Conservation (phyloP, 805 yeast genomes). For the Millerago galiae region DNA sequence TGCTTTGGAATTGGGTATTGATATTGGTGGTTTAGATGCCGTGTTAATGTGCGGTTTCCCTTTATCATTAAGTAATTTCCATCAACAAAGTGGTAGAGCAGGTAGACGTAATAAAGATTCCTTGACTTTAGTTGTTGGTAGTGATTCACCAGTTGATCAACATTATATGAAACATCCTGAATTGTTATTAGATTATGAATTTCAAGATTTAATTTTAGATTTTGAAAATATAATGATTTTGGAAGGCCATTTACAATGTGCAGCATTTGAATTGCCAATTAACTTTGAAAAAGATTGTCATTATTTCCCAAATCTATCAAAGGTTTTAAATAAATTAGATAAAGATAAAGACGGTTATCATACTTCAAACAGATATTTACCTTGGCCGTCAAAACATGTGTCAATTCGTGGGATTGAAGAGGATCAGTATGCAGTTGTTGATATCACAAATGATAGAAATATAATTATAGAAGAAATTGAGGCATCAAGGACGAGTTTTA, state of each 20-base stretch:
- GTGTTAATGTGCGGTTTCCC: conserved; percentile 95
- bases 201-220: conserved; percentile 54
- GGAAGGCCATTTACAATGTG: conserved; percentile 89
- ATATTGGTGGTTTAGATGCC: conserved; percentile 87
- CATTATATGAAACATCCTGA: conserved; percentile 69
- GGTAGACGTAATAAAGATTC: conserved; percentile 87
- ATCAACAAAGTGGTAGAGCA: conserved; percentile 96
- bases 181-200: conserved; percentile 44
- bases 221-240: conserved; percentile 55
- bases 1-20: conserved; percentile 93
- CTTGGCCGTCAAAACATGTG: conserved; percentile 76
- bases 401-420: conserved; percentile 81
- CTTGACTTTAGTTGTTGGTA: conserved; percentile 76
- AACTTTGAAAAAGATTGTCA: conserved; percentile 40
- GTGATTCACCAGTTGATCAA: conserved; percentile 80
- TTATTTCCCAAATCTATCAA: conserved; percentile 42
- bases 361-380: conserved; percentile 53
- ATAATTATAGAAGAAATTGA: conserved; percentile 84
- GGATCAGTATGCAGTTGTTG: conserved; percentile 81
- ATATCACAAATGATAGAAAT: conserved; percentile 71
- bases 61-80: conserved; percentile 72
- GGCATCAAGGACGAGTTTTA: conserved; percentile 81
- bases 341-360: conserved; percentile 43
- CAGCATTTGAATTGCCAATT: conserved; percentile 81
- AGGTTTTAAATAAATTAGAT: conserved; percentile 29